A percentile compares a stretch with the other conserved stretches of the same genome.
phyloP scores from a whole-genome alignment of 257 asterid genomes.

The Leptodermis oblonga region DNA sequence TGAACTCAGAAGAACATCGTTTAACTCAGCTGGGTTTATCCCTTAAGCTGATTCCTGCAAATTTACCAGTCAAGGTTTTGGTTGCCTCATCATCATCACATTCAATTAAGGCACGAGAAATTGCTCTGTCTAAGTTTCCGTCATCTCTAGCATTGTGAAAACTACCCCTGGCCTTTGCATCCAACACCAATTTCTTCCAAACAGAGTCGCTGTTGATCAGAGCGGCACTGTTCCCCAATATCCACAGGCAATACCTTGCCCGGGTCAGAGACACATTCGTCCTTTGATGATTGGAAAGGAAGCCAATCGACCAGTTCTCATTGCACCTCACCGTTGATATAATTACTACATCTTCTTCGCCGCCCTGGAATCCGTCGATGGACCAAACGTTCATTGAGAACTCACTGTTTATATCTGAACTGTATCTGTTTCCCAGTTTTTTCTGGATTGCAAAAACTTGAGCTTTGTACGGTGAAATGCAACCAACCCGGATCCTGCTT shows the following conservation, averaged over 20 bases:
- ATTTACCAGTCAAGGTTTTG: background rate
- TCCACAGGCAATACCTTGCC: conserved; percentile 82
- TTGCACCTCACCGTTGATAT: conserved; percentile 72
- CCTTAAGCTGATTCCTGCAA: background rate
- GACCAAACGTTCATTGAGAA: conserved; percentile 66
- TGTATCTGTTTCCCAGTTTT: conserved; percentile 43
- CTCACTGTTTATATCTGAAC: conserved; percentile 36
- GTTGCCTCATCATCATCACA: conserved; percentile 5
- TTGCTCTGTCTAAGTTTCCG: conserved; percentile 35
- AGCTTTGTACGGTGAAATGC: conserved; percentile 78
- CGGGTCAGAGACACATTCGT: conserved; percentile 69
- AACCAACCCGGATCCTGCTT: conserved; percentile 56
- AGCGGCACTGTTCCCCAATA: conserved; percentile 60
- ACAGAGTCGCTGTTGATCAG: conserved; percentile 50
- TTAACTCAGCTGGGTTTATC: too few relatives aligned
- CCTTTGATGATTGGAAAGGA: conserved; percentile 55
- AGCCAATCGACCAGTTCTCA: conserved; percentile 59
- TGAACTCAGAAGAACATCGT: too few relatives aligned
- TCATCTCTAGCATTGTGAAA: conserved; percentile 47
- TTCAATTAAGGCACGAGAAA: conserved; percentile 28
- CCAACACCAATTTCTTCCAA: conserved; percentile 52
- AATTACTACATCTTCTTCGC: conserved; percentile 73
- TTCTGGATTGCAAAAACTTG: conserved; percentile 60
- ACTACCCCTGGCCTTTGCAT: conserved; percentile 58
- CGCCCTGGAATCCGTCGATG: conserved; percentile 87